Percentiles rank a stretch among this genome's conserved stretches.
phyloP scores from a whole-genome alignment of 140 eudicot species.

The Erigeron philadelphicus region DNA sequence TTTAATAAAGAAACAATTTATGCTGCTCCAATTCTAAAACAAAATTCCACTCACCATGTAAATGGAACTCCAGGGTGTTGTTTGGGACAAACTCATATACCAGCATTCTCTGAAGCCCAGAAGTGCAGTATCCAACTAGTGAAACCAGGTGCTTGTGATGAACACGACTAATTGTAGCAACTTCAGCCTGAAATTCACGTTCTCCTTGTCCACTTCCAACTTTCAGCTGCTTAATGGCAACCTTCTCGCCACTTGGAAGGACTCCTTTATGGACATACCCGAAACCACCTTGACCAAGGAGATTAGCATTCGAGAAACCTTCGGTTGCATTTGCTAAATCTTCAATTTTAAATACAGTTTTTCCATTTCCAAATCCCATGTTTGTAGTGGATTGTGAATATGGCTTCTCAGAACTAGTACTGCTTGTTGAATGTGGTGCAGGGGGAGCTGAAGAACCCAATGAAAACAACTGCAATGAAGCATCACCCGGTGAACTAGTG shows the following conservation, averaged over 20 bases:
- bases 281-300: slow-evolving; percentile 96
- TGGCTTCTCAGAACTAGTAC: slow-evolving; percentile 40
- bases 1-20: too few relatives aligned
- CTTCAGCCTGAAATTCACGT: slow-evolving; percentile 96
- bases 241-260: slow-evolving; percentile 52
- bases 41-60: slow-evolving; percentile 54
- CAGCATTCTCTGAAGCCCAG: slow-evolving; percentile 64
- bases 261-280: slow-evolving; percentile 88
- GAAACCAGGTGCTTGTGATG: slow-evolving; percentile 76
- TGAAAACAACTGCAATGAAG: background rate
- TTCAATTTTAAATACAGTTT: slow-evolving; percentile 54
- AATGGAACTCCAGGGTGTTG: slow-evolving; percentile 68
- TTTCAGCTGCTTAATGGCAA: slow-evolving; percentile 79
- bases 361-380: slow-evolving; percentile 28
- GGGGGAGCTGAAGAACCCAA: slow-evolving; percentile 20
- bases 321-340: slow-evolving; percentile 64
- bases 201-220: slow-evolving; percentile 87
- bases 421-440: slow-evolving; percentile 37
- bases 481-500: slow-evolving; percentile 22
- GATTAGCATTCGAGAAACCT: slow-evolving; percentile 55
- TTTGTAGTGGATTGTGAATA: slow-evolving; percentile 35
- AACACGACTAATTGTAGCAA: slow-evolving; percentile 66
- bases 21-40: background rate
- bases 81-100: slow-evolving; percentile 79
- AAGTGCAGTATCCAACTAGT: slow-evolving; percentile 70